Conservation (phyloP, 352 stramenopile genomes). For the Pseudoperonospora humuli region DNA sequence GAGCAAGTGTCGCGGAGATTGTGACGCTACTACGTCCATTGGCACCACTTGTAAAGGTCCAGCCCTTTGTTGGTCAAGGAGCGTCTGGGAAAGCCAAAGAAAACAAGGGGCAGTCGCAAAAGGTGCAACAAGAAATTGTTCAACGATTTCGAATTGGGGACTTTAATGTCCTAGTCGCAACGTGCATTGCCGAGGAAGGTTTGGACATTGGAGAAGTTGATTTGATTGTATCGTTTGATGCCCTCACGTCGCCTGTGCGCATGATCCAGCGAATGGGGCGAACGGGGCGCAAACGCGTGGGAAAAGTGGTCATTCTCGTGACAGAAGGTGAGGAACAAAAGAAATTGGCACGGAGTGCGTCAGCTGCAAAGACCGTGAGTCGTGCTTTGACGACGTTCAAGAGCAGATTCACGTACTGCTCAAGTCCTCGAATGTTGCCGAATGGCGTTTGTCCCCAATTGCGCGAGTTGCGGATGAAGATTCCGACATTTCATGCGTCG, state of each 20-base stretch:
- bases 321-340: constrained; percentile 87
- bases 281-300: constrained; percentile 93
- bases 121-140: constrained; percentile 93
- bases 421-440: constrained; percentile 68
- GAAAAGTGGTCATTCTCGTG: constrained; percentile 83
- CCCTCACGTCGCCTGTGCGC: constrained; percentile 91
- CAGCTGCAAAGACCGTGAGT: constrained; percentile 72
- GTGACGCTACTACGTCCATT: constrained; percentile 64
- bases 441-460: constrained; percentile 40
- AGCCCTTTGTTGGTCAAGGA: constrained; percentile 92
- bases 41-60: constrained; percentile 75
- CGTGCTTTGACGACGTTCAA: constrained; percentile 85
- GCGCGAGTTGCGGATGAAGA: constrained; percentile 56
- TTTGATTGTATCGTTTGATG: constrained; percentile 92
- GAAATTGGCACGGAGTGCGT: constrained; percentile 72
- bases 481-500: constrained; percentile 70
- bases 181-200: constrained; percentile 94
- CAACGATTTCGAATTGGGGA: constrained; percentile 75
- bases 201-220: constrained; percentile 94
- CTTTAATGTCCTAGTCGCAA: constrained; percentile 92
- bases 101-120: constrained; percentile 90
- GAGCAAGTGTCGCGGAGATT: constrained; percentile 93
- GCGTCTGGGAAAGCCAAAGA: constrained; percentile 75
- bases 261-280: constrained; percentile 94
- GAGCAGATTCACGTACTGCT: constrained; percentile 82